Conservation (phyloP, 352 stramenopile genomes). For the Phytophthora tubulina region DNA sequence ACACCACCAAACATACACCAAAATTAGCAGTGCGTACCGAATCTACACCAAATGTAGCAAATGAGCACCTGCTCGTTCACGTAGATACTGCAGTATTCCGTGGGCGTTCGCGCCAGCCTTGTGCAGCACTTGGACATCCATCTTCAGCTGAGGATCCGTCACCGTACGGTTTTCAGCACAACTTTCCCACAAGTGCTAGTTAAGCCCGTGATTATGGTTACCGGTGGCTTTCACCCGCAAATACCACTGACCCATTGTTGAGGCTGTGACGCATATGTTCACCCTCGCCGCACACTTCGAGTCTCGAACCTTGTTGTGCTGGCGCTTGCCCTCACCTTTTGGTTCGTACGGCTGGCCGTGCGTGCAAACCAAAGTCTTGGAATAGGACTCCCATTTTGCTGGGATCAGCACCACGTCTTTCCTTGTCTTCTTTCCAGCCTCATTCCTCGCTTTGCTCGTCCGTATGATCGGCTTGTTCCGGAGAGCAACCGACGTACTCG, state of each 20-base stretch:
- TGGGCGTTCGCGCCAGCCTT: constrained; percentile 6
- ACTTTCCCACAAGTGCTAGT: constrained; percentile 1
- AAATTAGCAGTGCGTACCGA: not conserved
- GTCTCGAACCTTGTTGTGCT: constrained; percentile 1
- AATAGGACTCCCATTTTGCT: not conserved
- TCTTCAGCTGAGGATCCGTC: not conserved
- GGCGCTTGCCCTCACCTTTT: not conserved
- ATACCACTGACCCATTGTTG: not conserved
- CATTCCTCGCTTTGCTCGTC: not conserved
- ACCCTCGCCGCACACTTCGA: constrained; percentile 3
- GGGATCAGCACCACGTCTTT: not conserved
- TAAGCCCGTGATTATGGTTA: constrained; percentile 14
- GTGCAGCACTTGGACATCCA: not conserved
- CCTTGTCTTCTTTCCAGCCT: not conserved
- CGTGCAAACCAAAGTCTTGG: not conserved
- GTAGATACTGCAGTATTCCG: constrained; percentile 13
- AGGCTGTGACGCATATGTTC: not conserved
- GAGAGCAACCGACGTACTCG: not conserved
- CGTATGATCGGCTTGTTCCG: not conserved
- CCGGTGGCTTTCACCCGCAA: not conserved
- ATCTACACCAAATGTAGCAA: constrained; percentile 1
- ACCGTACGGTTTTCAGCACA: constrained; percentile 1
- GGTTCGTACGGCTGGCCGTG: not conserved
- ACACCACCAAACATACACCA: not conserved
- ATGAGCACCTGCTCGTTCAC: not conserved